Base-by-base conservation (phyloP, 306 rosid genomes). In the Styphnolobium japonicum region DNA sequence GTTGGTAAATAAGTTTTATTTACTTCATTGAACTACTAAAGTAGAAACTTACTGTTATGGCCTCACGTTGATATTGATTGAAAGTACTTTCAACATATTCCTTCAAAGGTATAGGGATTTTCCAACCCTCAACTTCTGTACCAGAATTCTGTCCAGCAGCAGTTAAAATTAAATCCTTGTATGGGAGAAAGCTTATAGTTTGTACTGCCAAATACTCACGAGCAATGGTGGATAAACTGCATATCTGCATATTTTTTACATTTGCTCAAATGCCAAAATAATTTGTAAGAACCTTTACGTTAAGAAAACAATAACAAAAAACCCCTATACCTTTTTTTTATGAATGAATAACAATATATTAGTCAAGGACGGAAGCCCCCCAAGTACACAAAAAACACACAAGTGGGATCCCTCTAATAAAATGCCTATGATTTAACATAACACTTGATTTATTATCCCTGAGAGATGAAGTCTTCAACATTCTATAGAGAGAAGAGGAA, bases 191-290 rank as follows among this genome's bases (percentile, higher is more conserved):
- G 43, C 86, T 64, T 79, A 94, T 79, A 7, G 95, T 86, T 81
- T 82, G 85, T 45, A 94, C 31, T 27, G 97, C 97, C 77, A 86
- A 25, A 87, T 91, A 94, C 85, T 94, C 97, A 73, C 95, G 95
- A 73, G 88, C 91, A 70, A 87, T 91, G 33, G 98, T 94, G 39
- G 98, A 94, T 82, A 94, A 85, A 84, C 91, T 94, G 93, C 98
- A 91, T 40, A 91, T 78, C 98, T 94, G 86, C 89, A 87, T 69
- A 82, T 73, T 29, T 37, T 15, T 36, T n/a, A 31, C 65, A 72
- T 61, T 64, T 56, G 43, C n/a, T 37, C 67, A 67, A 78, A 51
- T 55, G 68, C 22, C 63, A 58, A 60, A 33, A 31, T 48, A 58
- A 60, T 73, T 39, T 67, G 67, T 69, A 74, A 73, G 45, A 81